Base-by-base conservation (phyloP, 2,329 filamentous ascomycete genomes). In the Leptographium radiaticola region DNA sequence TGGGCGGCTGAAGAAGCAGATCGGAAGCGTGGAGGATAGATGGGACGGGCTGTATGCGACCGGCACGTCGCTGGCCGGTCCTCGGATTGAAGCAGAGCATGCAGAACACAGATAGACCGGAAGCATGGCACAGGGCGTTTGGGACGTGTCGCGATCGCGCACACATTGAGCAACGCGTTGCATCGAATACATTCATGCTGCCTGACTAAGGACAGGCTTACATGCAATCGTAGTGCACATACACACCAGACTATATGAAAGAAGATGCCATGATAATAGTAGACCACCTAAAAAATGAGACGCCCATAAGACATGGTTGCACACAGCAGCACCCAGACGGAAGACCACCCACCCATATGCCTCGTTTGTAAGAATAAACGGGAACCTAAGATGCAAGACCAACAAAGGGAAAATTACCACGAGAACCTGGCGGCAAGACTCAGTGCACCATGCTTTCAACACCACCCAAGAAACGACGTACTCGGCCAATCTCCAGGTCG, bases 391-490 rank as follows among this genome's bases (percentile, higher is more conserved):
- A 44, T 12, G 18, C 42, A 18, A 12, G 36, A 12, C 42, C 42
- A 20, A 25, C 10, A 44, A 18, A 44, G 40, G 20, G 4, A 25
- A 44, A 25, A 25, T 10, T 25, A 10, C 13, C 42, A 36, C 34
- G 34, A 40, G 38, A 12, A 40, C 12, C 12, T 13, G 13, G 34
- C 2, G 34, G 34, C 34, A 36, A 6, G 34, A 36, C 18, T 55
- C 53, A 60, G 42, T 61, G 60, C 16, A 62, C 63, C 12, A 65
- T 77, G 2, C 79, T 82, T 62, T 90, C 87, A 3, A 94, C 86
- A 54, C 87, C 85, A 34, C 84, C 79, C 54, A 95, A 71, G 64
- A 95, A 94, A 52, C 89, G 81, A 60, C 86, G 75, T 13, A 95
- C 86, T 10, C 89, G 73, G 0, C 79, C 81, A 10, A 91, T 81